phyloP scores from a whole-genome alignment of 2,329 filamentous ascomycete genomes.

The Phoma sp. region DNA sequence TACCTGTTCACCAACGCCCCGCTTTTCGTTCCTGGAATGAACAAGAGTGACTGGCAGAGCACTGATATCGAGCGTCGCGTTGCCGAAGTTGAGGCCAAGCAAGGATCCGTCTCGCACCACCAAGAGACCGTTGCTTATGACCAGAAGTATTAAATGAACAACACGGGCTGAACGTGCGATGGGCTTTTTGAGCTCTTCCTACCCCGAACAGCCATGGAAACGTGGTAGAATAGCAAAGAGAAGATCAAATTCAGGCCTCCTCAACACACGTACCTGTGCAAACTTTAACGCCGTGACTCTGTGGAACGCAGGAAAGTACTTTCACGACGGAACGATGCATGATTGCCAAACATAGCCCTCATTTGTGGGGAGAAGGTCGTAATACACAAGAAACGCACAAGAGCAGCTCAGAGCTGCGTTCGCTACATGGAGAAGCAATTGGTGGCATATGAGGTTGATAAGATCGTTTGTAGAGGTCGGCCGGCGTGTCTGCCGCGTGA shows the following conservation, averaged over 20 bases:
- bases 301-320: neutral
- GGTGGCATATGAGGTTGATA: neutral
- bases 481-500: neutral
- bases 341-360: neutral
- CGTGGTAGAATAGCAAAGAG: neutral
- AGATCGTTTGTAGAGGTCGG: neutral
- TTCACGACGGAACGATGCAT: neutral
- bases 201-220: neutral
- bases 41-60: constrained; percentile 58
- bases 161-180: neutral
- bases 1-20: constrained; percentile 70
- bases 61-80: constrained; percentile 66
- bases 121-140: constrained; percentile 14
- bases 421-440: neutral
- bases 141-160: constrained; percentile 1
- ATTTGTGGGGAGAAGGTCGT: neutral
- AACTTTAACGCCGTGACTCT: neutral
- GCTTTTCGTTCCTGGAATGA: constrained; percentile 65
- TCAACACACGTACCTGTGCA: neutral
- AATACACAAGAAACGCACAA: neutral
- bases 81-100: constrained; percentile 64
- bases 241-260: neutral
- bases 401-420: neutral
- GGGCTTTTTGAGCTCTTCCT: too few species aligned
- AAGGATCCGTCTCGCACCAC: constrained; percentile 29